Evolutionary conservation across 768 basidiomycete species (phyloP).

Genomic region (Boletus sp.): DNA sequence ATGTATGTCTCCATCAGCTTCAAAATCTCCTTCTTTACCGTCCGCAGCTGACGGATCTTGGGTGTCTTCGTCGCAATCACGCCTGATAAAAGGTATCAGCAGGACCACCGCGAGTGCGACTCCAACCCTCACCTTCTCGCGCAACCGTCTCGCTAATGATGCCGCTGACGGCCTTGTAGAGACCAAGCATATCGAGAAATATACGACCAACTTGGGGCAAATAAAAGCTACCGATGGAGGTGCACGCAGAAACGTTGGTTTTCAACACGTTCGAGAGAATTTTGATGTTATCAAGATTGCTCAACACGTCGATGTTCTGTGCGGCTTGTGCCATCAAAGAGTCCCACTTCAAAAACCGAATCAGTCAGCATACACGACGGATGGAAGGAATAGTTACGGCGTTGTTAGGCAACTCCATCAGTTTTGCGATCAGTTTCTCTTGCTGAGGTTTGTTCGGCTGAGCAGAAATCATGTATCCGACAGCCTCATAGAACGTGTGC

Average conservation of each 20-base stretch:
- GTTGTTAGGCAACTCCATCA: conserved; percentile 97
- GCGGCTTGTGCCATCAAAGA: conserved; percentile 95
- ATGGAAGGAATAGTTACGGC: conserved; percentile 58
- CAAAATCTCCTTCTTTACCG: conserved; percentile 97
- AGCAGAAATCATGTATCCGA: conserved; percentile 99
- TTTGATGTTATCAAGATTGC: conserved; percentile 91
- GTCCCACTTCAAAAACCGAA: conserved; percentile 71
- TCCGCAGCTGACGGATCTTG: conserved; percentile 89
- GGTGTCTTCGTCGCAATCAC: conserved; percentile 94
- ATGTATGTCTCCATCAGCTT: conserved; percentile 98
- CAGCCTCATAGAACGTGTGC: conserved; percentile 98
- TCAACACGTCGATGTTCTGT: conserved; percentile 87
- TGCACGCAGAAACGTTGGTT: conserved; percentile 97
- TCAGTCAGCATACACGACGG: not conserved
- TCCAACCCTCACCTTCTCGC: conserved; percentile 60
- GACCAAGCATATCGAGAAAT: conserved; percentile 96
- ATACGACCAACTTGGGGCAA: conserved; percentile 94
- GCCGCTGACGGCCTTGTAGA: conserved; percentile 96
- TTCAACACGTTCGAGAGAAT: conserved; percentile 96
- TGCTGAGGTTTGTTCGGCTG: conserved; percentile 98
- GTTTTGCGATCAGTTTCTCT: conserved; percentile 88
- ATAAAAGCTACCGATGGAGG: conserved; percentile 96
- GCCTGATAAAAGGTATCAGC: conserved; percentile 45
- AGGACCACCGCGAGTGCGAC: not conserved
- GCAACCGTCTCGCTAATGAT: conserved; percentile 94